These are phyloP conservation scores for Rostrohypoxylon terebratum DNA, from an alignment of 495 filamentous ascomycete species.

Conservation along the genomic window DNA sequence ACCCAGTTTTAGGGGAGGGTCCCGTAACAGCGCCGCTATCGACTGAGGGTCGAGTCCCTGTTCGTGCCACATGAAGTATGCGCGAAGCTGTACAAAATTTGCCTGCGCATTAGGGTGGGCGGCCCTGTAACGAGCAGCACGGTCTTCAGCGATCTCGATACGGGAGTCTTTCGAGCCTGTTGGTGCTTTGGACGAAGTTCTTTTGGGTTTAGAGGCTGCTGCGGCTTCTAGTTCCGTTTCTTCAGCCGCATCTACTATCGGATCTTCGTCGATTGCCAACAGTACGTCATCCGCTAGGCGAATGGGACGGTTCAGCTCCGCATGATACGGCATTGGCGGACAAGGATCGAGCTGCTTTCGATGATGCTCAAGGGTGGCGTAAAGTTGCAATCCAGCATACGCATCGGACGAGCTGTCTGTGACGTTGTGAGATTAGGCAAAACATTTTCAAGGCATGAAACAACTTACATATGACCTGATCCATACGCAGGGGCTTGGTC, in stretches of 20 bases:
- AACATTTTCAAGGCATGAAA: not conserved
- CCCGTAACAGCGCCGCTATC: constrained; percentile 64
- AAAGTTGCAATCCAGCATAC: constrained; percentile 82
- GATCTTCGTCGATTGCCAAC: constrained; percentile 35
- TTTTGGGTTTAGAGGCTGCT: constrained; percentile 14
- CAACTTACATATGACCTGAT: constrained; percentile 78
- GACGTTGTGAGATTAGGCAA: not conserved
- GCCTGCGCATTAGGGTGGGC: constrained; percentile 42
- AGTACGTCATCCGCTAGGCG: constrained; percentile 56
- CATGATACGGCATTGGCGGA: constrained; percentile 75
- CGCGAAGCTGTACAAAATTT: constrained; percentile 59
- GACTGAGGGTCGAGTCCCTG: constrained; percentile 56
- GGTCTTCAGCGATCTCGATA: constrained; percentile 53
- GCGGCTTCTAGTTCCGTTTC: constrained; percentile 25
- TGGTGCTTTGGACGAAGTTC: constrained; percentile 1
- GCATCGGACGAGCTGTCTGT: constrained; percentile 85
- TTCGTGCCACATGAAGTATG: constrained; percentile 71
- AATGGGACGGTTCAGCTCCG: constrained; percentile 74
- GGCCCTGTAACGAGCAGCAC: constrained; percentile 48
- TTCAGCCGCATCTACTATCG: constrained; percentile 27
- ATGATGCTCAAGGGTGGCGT: constrained; percentile 73
- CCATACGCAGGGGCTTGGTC: constrained; percentile 67
- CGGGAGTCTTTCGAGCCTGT: constrained; percentile 48
- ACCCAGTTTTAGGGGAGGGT: constrained; percentile 63
- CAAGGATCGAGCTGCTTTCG: constrained; percentile 71